Percentiles rank a stretch among this genome's conserved stretches.
These are phyloP conservation scores for Solanum rostratum DNA, from an alignment of 257 asterid genomes.

Conservation along the genomic window DNA sequence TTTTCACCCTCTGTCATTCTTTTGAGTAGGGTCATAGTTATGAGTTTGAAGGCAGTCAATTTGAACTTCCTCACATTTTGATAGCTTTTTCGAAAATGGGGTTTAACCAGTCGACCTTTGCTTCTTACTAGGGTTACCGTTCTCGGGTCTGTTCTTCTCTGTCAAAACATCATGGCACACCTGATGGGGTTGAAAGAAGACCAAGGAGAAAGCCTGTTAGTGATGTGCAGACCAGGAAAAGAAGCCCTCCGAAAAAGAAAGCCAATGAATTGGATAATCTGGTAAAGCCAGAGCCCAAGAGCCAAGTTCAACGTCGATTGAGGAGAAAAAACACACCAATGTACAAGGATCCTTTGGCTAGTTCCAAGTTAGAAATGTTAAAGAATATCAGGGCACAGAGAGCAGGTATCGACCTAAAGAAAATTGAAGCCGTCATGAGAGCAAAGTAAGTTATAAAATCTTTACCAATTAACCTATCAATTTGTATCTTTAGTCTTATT, in stretches of 20 bases:
- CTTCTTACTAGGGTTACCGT: conserved; percentile 45
- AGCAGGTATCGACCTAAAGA: conserved; percentile 35
- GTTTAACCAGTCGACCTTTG: neutral
- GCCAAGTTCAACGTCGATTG: conserved; percentile 23
- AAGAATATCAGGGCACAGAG: conserved; percentile 66
- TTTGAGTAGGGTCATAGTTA: neutral
- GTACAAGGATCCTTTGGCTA: conserved; percentile 72
- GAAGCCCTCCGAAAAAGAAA: conserved; percentile 20
- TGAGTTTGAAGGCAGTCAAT: neutral
- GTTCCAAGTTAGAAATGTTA: conserved; percentile 72
- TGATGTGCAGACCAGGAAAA: conserved; percentile 34
- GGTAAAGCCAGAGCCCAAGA: conserved; percentile 17
- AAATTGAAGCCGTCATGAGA: conserved; percentile 41
- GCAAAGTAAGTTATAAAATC: conserved; percentile 54
- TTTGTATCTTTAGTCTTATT: neutral
- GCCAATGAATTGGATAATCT: conserved; percentile 17
- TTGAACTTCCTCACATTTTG: neutral
- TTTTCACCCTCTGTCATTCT: neutral
- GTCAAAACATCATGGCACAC: conserved; percentile 53
- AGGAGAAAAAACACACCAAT: conserved; percentile 37
- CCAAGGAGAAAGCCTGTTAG: conserved; percentile 43
- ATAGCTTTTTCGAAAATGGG: neutral
- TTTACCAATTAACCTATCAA: neutral
- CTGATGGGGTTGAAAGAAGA: conserved; percentile 44
- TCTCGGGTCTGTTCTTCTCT: conserved; percentile 58